A percentile compares a stretch with the other conserved stretches of the same genome.
Evolutionary conservation across 2,329 filamentous ascomycete genomes (phyloP).

Genomic region (Eutypella sp.): DNA sequence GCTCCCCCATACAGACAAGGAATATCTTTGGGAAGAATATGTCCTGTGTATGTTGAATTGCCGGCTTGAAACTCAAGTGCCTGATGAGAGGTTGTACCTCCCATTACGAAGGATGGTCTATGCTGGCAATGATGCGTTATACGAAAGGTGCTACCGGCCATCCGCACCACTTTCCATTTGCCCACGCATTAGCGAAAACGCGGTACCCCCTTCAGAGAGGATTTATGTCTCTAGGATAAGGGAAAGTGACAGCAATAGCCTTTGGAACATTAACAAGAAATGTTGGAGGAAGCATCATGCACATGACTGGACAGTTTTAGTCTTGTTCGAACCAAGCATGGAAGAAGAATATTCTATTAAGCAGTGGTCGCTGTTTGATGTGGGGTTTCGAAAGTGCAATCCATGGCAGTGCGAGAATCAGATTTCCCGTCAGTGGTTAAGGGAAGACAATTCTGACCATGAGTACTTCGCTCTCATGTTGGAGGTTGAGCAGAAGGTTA

Average conservation of each 20-base stretch:
- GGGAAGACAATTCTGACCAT: too few relatives aligned
- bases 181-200: background rate
- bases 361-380: too few relatives aligned
- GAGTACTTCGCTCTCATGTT: too few relatives aligned
- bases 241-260: too few relatives aligned
- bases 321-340: background rate
- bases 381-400: too few relatives aligned
- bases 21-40: too few relatives aligned
- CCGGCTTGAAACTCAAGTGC: background rate
- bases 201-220: background rate
- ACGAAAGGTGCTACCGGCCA: background rate
- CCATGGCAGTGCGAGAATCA: too few relatives aligned
- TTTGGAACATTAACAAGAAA: too few relatives aligned
- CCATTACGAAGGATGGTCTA: background rate
- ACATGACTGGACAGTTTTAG: too few relatives aligned
- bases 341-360: background rate
- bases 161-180: background rate
- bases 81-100: background rate
- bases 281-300: too few relatives aligned
- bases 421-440: too few relatives aligned
- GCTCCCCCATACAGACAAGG: background rate
- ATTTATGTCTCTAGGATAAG: background rate
- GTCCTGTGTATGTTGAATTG: background rate
- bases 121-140: background rate
- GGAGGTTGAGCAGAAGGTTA: too few relatives aligned